Conservation (phyloP, 2,329 filamentous ascomycete genomes). For the Hortaea werneckii region DNA sequence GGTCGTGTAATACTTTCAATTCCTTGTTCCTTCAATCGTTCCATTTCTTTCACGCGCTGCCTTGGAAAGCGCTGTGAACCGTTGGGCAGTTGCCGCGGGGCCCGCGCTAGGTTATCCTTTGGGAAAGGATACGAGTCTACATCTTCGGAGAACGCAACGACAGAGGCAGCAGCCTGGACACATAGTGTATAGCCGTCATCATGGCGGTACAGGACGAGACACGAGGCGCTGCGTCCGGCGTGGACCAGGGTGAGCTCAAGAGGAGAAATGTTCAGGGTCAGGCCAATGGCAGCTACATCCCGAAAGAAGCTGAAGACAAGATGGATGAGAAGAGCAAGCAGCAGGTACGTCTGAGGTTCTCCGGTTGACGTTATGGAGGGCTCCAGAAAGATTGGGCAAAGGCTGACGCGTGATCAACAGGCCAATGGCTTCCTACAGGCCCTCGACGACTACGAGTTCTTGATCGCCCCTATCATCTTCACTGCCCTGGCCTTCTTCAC, state of each 20-base stretch:
- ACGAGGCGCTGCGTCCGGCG: constrained; percentile 25
- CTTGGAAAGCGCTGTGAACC: neutral
- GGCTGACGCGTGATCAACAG: constrained; percentile 5
- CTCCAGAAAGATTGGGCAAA: neutral
- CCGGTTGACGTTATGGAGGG: neutral
- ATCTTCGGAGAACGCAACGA: neutral
- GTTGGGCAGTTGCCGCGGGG: neutral
- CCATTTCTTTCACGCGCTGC: neutral
- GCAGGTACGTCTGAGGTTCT: constrained; percentile 27
- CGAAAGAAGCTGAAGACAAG: constrained; percentile 17
- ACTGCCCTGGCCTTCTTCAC: constrained; percentile 56
- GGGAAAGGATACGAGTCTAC: neutral
- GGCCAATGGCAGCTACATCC: constrained; percentile 23
- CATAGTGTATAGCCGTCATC: neutral
- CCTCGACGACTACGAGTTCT: constrained; percentile 52
- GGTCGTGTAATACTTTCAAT: neutral
- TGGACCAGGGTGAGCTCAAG: constrained; percentile 36
- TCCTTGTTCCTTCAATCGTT: neutral
- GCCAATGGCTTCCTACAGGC: constrained; percentile 49
- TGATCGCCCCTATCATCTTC: constrained; percentile 54
- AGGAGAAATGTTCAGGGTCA: constrained; percentile 33
- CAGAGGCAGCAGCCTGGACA: neutral
- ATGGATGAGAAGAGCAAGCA: constrained; percentile 37
- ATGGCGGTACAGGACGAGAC: neutral
- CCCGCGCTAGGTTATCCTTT: neutral